Conservation (phyloP, 768 basidiomycete species). For the Gloeostereum incarnatum region DNA sequence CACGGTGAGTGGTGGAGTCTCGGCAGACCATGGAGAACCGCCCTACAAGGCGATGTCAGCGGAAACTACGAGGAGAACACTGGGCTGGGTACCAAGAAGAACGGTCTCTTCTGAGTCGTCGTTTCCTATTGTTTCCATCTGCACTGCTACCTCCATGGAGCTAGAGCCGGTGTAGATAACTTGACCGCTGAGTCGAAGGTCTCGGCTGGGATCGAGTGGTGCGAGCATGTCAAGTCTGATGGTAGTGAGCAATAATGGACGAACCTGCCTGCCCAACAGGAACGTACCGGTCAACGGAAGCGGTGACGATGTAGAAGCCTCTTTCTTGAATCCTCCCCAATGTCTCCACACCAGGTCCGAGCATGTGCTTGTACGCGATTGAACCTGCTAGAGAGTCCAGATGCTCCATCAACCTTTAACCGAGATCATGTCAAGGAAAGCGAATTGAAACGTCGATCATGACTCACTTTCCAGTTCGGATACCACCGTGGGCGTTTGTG, state of each 20-base stretch:
- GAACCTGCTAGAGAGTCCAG: constrained; percentile 81
- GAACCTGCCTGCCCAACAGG: too few species aligned
- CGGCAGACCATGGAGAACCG: constrained; percentile 89
- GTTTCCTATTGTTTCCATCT: constrained; percentile 60
- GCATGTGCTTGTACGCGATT: constrained; percentile 77
- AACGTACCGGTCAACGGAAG: constrained; percentile 63
- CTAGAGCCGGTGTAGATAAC: constrained; percentile 71
- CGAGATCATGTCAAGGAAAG: neutral
- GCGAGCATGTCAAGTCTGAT: constrained; percentile 59
- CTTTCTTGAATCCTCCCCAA: constrained; percentile 47
- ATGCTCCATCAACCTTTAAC: constrained; percentile 59
- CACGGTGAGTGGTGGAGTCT: constrained; percentile 55
- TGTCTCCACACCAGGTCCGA: constrained; percentile 51
- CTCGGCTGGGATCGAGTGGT: constrained; percentile 46
- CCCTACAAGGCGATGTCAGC: constrained; percentile 29
- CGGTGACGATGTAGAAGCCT: constrained; percentile 79
- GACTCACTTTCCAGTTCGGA: constrained; percentile 54
- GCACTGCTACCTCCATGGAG: constrained; percentile 82
- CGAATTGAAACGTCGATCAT: neutral
- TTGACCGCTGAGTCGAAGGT: constrained; percentile 70
- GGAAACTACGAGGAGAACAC: neutral
- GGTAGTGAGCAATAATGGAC: neutral
- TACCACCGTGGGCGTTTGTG: constrained; percentile 61
- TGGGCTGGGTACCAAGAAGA: constrained; percentile 44
- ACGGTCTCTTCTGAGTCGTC: constrained; percentile 48